Base-by-base conservation (phyloP, 768 basidiomycete species). In the Agrocybe pediades region DNA sequence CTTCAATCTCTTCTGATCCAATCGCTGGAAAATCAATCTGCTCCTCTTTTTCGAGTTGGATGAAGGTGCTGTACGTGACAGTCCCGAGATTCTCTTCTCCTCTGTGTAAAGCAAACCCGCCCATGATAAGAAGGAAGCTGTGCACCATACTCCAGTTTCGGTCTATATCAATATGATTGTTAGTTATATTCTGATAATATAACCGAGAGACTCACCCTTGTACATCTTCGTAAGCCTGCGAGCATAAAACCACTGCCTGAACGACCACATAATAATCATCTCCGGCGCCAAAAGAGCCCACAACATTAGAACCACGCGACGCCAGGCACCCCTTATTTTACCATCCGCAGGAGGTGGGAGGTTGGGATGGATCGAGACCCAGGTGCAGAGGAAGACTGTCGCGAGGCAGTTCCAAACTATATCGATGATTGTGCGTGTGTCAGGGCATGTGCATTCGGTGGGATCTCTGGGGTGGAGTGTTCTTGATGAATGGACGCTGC, bases 341-440 rank as follows among this genome's bases (percentile, higher is more conserved):
- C 26, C 17, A 16, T 49, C 44, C 1, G 25, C 29, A 0, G 8
- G 26, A 2, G 45, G 40, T 6, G 60, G 54, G 17, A 61, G 11
- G 40, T 61, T 58, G 2, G 53, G 57, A 29, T 61, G 60, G 6
- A 58, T 40, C 7, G 54, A 49, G 6, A 50, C 40, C 56, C 56
- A 61, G 1, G 56, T 53, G 17, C 59, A 60, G 9, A 53, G 40
- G 42, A 58, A 56, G 3, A 59, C 50, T 1, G 60, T 62, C 2
- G 30, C 24, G 1, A 55, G 17, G 46, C 60, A 62, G 45, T 48
- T 53, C 44, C 48, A 55, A 27, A 58, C 33, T 26, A 61, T 58
- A 44, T 45, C 30, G 26, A 47, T 29, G 8, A 60, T 21, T 2
- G 44, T 51, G 36, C 60, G 41, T 6, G 26, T 33, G 47, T 48